Base-by-base conservation (phyloP, 2,329 filamentous ascomycete species). In the Colletotrichum costaricense region DNA sequence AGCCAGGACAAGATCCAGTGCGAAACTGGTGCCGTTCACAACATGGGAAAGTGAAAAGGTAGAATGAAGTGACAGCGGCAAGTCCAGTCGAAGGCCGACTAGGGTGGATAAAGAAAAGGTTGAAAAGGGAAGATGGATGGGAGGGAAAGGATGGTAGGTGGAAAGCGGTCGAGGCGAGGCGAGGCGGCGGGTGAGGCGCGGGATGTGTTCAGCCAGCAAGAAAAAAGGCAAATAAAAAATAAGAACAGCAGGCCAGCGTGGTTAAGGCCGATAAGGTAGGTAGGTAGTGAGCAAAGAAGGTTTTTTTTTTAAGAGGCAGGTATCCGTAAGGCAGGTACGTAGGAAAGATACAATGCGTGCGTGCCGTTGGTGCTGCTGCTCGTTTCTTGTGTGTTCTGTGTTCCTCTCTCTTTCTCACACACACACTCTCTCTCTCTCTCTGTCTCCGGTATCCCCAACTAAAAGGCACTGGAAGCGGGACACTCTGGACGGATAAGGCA, bases 11-110 rank as follows among this genome's bases (percentile, higher is more conserved):
- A 38, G 69, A 72, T 72, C 68, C 72, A 72, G 67, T 59, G 54
- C 67, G 59, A 72, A 64, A 64, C 67, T 65, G 70, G 67, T 49
- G 55, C 67, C 60, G 70, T 55, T 73, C 70, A 70, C 60, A 73
- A 70, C 70, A 73, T 73, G 67, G 70, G 67, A 70, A 73, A 65
- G 67, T 73, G 33, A 42, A 38, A 60, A 62, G 35, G 14, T 42
- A 46, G 33, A 49, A n/a, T 35, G 60, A 24, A 64, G 69, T 70
- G 70, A 73, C 67, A 70, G 60, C 59, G 65, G 65, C 56, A 62
- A 46, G 63, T 57, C 42, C 54, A 66, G 63, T 66, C 35, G 54
- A 42, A 16, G 54, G 46, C 52, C 52, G 54, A 66, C 63, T 57
- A 26, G 63, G 63, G 63, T 46, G 63, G 63, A 54, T 46, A 58